phyloP scores from a whole-genome alignment of 148 eudicot species.

The Nyssa sinensis region DNA sequence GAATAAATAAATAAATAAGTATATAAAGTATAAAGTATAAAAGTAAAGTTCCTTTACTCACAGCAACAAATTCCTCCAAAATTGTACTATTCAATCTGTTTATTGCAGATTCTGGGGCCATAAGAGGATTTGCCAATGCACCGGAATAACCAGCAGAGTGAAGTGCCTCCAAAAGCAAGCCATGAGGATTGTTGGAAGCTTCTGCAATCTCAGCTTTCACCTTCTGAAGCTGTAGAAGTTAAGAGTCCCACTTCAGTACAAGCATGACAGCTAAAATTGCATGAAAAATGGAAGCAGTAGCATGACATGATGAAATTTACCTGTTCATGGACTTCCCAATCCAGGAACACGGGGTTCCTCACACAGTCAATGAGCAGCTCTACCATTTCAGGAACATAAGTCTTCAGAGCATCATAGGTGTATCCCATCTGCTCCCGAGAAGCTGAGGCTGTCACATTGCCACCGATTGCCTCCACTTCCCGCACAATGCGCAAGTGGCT shows the following conservation, averaged over 20 bases:
- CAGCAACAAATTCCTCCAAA: conserved; percentile 57
- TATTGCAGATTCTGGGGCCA: conserved; percentile 54
- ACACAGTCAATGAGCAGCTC: conserved; percentile 61
- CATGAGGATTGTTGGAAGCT: conserved; percentile 57
- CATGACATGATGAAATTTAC: conserved; percentile 12
- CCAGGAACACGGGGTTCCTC: conserved; percentile 70
- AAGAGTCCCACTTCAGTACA: conserved; percentile 10
- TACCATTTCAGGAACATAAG: conserved; percentile 55
- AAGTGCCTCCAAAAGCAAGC: conserved; percentile 54
- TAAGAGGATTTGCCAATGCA: conserved; percentile 55
- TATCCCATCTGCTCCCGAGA: conserved; percentile 97
- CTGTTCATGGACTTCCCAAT: conserved; percentile 78
- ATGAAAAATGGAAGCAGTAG: not conserved
- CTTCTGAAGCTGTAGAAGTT: conserved; percentile 47
- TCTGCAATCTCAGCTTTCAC: conserved; percentile 59
- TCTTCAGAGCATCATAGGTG: conserved; percentile 85
- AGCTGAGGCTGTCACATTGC: conserved; percentile 73
- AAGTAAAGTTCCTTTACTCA: conserved; percentile 28
- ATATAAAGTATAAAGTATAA: not conserved
- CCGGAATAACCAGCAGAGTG: conserved; percentile 70
- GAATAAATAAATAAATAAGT: not conserved
- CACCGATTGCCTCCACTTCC: conserved; percentile 97
- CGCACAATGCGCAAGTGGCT: conserved; percentile 86
- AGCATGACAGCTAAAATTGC: not conserved
- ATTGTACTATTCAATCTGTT: conserved; percentile 43